phyloP scores from a whole-genome alignment of 208 protist genomes.

The Trypanosomatidae sp. region DNA sequence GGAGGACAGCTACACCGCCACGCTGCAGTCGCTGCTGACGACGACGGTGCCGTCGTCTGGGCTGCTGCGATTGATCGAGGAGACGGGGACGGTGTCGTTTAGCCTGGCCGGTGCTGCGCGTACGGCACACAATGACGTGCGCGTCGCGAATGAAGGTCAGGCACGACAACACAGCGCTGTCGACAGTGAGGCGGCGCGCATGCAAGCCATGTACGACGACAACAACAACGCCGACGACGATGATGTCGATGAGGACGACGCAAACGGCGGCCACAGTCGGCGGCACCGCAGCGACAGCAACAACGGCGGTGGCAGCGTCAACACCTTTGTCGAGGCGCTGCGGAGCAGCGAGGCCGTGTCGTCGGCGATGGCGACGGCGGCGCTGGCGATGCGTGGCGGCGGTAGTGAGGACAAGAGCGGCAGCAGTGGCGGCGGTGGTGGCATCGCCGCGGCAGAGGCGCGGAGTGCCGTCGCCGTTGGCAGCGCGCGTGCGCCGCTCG shows the following conservation, averaged over 20 bases:
- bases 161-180: constrained; percentile 22
- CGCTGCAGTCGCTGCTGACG: constrained; percentile 24
- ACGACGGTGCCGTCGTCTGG: constrained; percentile 38
- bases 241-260: too few relatives aligned
- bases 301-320: too few relatives aligned
- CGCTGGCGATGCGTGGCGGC: too few relatives aligned
- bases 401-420: too few relatives aligned
- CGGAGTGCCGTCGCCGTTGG: not conserved
- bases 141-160: constrained; percentile 26
- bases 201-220: too few relatives aligned
- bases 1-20: constrained; percentile 10
- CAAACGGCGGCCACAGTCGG: too few relatives aligned
- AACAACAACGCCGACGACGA: too few relatives aligned
- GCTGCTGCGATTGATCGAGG: constrained; percentile 55
- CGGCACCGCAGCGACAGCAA: too few relatives aligned
- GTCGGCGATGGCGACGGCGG: too few relatives aligned
- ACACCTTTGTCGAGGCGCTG: too few relatives aligned
- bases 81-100: constrained; percentile 61
- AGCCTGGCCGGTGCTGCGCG: constrained; percentile 63
- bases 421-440: constrained; percentile 6
- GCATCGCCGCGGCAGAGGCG: constrained; percentile 4
- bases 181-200: constrained; percentile 5
- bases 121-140: constrained; percentile 32
- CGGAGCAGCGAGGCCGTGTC: too few relatives aligned
- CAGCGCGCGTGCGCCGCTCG: constrained; percentile 8